Conservation (phyloP, 1,284 basidiomycete genomes). For the Papiliotrema flavescens region DNA sequence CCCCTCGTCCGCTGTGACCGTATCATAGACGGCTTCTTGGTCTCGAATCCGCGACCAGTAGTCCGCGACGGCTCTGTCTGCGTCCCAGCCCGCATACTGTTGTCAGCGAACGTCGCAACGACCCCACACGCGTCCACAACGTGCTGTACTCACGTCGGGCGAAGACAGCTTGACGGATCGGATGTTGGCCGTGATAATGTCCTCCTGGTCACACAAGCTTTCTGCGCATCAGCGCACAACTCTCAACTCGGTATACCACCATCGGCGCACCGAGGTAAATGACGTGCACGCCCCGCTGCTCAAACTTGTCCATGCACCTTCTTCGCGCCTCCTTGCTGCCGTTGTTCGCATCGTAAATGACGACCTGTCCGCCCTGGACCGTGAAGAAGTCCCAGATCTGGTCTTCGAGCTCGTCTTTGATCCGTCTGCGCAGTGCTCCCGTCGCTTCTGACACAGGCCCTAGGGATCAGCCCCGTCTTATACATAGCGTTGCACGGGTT, state of each 20-base stretch:
- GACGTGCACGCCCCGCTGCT: constrained; percentile 79
- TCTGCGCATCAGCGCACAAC: constrained; percentile 54
- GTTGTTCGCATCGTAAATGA: constrained; percentile 99
- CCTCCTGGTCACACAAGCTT: constrained; percentile 79
- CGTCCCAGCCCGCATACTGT: constrained; percentile 89
- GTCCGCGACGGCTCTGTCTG: constrained; percentile 83
- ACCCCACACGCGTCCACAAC: neutral
- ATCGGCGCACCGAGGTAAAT: constrained; percentile 74
- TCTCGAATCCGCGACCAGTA: constrained; percentile 86
- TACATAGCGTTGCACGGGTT: too few species aligned
- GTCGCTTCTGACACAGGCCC: constrained; percentile 77
- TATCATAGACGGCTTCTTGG: constrained; percentile 82
- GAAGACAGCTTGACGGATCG: constrained; percentile 96
- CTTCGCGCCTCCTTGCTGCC: constrained; percentile 68
- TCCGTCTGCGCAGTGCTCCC: constrained; percentile 65
- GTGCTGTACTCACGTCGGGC: constrained; percentile 68
- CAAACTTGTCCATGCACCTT: constrained; percentile 76
- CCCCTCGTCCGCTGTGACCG: constrained; percentile 58
- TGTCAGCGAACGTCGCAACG: neutral
- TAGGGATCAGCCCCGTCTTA: constrained; percentile 24
- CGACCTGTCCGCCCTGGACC: constrained; percentile 75
- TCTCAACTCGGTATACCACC: neutral
- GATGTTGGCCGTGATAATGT: constrained; percentile 91
- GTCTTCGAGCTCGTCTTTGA: constrained; percentile 78
- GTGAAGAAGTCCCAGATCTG: constrained; percentile 87